Evolutionary conservation across 2,329 filamentous ascomycete species (phyloP).

Genomic region (Erysiphe pulchra): DNA sequence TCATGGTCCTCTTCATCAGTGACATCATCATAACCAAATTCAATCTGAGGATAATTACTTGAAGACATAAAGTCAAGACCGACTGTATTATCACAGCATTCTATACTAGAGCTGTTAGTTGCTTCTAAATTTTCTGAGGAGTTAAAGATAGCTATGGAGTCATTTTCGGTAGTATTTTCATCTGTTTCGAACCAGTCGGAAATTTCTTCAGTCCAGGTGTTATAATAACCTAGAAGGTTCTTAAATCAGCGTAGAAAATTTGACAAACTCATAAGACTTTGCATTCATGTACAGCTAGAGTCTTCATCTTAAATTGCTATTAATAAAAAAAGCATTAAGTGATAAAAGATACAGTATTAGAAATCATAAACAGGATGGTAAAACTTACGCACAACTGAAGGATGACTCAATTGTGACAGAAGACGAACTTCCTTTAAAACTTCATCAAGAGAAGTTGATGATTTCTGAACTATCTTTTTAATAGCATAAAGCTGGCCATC

Average conservation of each 20-base stretch:
- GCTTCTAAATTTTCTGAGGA: conserved; percentile 8
- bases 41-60: conserved; percentile 47
- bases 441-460: conserved; percentile 54
- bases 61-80: conserved; percentile 89
- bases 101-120: conserved; percentile 8
- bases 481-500: conserved; percentile 87
- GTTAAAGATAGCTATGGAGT: conserved; percentile 9
- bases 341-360: background rate
- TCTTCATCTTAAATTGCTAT: too few species aligned
- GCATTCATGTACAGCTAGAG: too few species aligned
- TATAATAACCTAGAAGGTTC: conserved; percentile 50
- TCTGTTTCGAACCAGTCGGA: conserved; percentile 27
- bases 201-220: conserved; percentile 72
- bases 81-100: conserved; percentile 31
- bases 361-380: background rate
- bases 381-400: conserved; percentile 24
- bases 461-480: conserved; percentile 79
- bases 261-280: too few species aligned
- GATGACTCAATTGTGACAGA: conserved; percentile 79
- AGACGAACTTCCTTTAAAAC: conserved; percentile 67
- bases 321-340: too few species aligned
- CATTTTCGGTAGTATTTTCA: conserved; percentile 25
- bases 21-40: conserved; percentile 36
- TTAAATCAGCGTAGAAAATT: background rate
- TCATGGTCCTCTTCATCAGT: conserved; percentile 21